These are phyloP conservation scores for Venturia nashicola DNA, from an alignment of 2,329 filamentous ascomycete genomes.

Conservation along the genomic window DNA sequence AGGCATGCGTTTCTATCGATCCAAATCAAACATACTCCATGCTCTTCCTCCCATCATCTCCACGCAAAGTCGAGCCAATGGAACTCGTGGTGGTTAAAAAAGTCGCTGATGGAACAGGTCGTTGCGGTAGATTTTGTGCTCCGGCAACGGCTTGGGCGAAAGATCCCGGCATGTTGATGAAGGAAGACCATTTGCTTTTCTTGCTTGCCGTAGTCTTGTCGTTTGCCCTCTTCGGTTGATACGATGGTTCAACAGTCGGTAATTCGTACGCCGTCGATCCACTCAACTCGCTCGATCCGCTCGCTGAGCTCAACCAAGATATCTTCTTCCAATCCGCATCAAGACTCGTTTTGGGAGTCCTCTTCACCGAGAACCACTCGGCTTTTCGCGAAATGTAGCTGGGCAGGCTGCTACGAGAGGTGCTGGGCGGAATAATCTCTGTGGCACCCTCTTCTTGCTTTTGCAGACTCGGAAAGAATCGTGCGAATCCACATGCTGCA, in stretches of 20 bases:
- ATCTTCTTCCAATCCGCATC: background rate
- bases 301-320: background rate
- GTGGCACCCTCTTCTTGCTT: background rate
- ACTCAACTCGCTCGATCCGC: background rate
- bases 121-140: background rate
- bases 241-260: background rate
- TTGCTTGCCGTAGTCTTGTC: background rate
- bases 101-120: background rate
- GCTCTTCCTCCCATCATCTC: background rate
- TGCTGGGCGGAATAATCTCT: background rate
- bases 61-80: background rate
- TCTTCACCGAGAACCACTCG: background rate
- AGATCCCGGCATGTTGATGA: background rate
- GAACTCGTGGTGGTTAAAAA: background rate
- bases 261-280: background rate
- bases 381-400: background rate
- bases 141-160: background rate
- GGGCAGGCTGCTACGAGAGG: background rate
- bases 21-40: background rate
- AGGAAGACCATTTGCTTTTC: background rate
- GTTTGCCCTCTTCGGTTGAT: background rate
- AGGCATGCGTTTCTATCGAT: background rate
- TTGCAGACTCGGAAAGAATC: background rate
- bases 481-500: slow-evolving; percentile 26
- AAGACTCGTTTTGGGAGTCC: background rate